Conservation (phyloP, 78 protist genomes). For the Cavenderia fasciculata region DNA sequence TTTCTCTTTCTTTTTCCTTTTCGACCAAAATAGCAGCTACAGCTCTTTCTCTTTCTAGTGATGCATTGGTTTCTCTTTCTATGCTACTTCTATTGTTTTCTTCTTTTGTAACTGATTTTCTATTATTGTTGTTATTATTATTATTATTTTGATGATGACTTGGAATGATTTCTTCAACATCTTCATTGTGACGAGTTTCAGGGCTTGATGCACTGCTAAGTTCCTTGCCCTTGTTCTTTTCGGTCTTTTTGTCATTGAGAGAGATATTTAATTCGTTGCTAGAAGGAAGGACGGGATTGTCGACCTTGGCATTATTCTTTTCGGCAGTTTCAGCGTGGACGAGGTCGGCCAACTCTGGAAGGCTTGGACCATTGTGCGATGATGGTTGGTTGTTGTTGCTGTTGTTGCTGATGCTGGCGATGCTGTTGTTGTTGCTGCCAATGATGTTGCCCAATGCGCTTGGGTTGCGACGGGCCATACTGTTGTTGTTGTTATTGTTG, state of each 20-base stretch:
- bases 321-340: constrained; percentile 4
- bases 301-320: constrained; percentile 19
- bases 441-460: background rate
- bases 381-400: background rate
- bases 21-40: too few species aligned
- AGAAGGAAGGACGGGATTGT: too few species aligned
- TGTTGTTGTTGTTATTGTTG: constrained; percentile 6
- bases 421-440: constrained; percentile 5
- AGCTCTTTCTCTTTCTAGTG: background rate
- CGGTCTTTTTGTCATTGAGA: constrained; percentile 45
- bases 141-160: too few species aligned
- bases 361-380: constrained; percentile 1
- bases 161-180: background rate
- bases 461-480: background rate
- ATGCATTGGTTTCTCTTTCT: background rate
- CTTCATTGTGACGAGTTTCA: constrained; percentile 2
- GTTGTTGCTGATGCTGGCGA: constrained; percentile 5
- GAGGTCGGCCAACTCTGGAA: constrained; percentile 49
- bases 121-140: too few species aligned
- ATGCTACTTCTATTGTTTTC: background rate
- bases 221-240: constrained; percentile 26
- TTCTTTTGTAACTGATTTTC: background rate
- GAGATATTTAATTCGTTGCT: constrained; percentile 42
- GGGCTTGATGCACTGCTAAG: background rate
- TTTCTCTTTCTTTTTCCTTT: background rate